Base-by-base conservation (phyloP, 192 early-diverging fungal species). In the Allomyces arbusculus region DNA sequence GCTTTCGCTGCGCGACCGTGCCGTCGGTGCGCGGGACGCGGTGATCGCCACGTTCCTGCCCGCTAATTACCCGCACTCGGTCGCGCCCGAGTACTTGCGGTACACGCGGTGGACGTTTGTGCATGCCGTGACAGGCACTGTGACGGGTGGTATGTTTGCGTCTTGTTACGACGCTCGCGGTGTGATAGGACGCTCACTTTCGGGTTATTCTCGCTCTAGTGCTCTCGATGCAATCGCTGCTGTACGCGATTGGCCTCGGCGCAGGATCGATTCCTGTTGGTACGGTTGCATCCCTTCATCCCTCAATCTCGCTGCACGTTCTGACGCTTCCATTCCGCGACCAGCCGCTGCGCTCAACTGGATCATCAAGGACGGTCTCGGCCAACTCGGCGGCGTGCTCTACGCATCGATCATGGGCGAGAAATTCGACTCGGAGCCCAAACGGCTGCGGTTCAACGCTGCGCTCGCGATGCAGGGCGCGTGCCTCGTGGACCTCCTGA, bases 291-390 rank as follows among this genome's bases (percentile, higher is more conserved):
- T 65, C 11, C 23, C 64, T 10, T 50, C 67, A 1, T 71, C 75
- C 12, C 62, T 65, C 11, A 71, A 70, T 10, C 67, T 79, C 50
- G 22, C 28, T 3, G 43, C 45, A 19, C n/a, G 20, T 71, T 9
- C 20, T 66, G 25, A 45, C 10, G 62, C 40, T 24, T 63, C 2
- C 12, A 10, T 58, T 61, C 44, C 10, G 11, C 33, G 22, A 9
- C 12, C 62, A 16, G 89, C 91, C 12, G 91, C 89, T 1, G 87
- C 89, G 0, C 82, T 91, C 44, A 93, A 90, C 74, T 93, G 89
- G 89, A 84, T 93, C 64, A 84, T 93, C 70, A 93, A 93, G 76
- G 91, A 93, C 68, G 91, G 91, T 1, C 80, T 91, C 24, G 89
- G 91, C 10, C 84, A 91, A 61, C 75, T 91, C 0, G 89, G 89